Conservation (phyloP, 192 early-diverging fungal genomes). For the Umbelopsis sp. region DNA sequence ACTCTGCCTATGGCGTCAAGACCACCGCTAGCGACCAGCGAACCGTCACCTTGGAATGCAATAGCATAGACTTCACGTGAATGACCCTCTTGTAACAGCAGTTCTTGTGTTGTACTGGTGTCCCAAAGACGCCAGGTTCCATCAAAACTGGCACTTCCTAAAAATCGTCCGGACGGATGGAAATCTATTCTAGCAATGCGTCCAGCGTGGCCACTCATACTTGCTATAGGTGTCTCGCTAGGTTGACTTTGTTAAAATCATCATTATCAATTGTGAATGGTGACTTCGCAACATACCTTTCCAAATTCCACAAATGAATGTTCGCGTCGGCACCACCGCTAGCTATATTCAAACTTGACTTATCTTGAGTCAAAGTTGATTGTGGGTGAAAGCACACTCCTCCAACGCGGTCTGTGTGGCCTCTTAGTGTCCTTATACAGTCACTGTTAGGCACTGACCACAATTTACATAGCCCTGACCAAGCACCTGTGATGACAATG, state of each 20-base stretch:
- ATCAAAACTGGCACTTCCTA: constrained; percentile 79
- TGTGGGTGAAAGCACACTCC: constrained; percentile 90
- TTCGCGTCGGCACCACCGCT: constrained; percentile 77
- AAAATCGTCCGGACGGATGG: constrained; percentile 85
- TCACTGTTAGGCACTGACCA: constrained; percentile 85
- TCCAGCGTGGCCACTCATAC: constrained; percentile 78
- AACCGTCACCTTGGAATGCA: constrained; percentile 90
- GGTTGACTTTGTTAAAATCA: constrained; percentile 24
- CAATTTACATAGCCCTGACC: constrained; percentile 83
- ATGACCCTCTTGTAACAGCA: constrained; percentile 94
- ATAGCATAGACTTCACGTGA: constrained; percentile 92
- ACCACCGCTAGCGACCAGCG: constrained; percentile 88
- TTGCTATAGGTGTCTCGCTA: constrained; percentile 70
- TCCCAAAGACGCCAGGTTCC: constrained; percentile 98
- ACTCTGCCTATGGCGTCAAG: constrained; percentile 92
- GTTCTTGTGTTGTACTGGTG: constrained; percentile 68
- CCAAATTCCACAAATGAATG: constrained; percentile 84
- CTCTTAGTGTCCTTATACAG: constrained; percentile 47
- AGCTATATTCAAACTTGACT: constrained; percentile 74
- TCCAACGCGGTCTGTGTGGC: constrained; percentile 88
- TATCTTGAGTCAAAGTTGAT: constrained; percentile 61
- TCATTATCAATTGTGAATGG: too few species aligned
- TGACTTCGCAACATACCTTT: constrained; percentile 60
- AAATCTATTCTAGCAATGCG: constrained; percentile 87
- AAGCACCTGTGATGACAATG: constrained; percentile 79